Percentiles rank a stretch among this genome's conserved stretches.
Conservation (phyloP, 805 yeast species). For the Starmerella lactis-condensi region DNA sequence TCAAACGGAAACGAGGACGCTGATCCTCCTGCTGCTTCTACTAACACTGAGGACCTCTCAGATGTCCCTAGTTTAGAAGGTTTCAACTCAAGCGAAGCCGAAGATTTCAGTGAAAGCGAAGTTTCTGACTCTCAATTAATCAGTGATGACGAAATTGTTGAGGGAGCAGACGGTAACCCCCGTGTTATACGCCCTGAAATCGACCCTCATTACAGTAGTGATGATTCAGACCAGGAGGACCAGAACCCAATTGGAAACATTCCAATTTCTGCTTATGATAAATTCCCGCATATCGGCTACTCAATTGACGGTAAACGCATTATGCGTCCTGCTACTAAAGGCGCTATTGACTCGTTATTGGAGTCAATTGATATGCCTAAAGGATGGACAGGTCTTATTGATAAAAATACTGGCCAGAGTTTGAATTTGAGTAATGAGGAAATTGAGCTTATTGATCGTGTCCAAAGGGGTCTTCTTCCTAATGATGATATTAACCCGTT, state of each 20-base stretch:
- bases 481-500: constrained; percentile 70
- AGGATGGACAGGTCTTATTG: constrained; percentile 96
- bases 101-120: constrained; percentile 3
- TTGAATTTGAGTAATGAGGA: constrained; percentile 76
- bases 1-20: background rate
- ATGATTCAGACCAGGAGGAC: constrained; percentile 71
- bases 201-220: constrained; percentile 85
- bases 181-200: constrained; percentile 73
- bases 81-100: constrained; percentile 2
- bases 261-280: constrained; percentile 85
- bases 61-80: background rate
- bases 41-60: background rate
- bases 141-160: constrained; percentile 7
- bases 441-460: constrained; percentile 66
- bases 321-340: constrained; percentile 96
- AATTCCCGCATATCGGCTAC: constrained; percentile 93
- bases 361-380: constrained; percentile 88
- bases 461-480: constrained; percentile 70
- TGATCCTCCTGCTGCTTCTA: background rate
- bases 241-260: constrained; percentile 82
- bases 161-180: constrained; percentile 53
- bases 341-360: constrained; percentile 76
- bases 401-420: constrained; percentile 69
- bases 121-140: constrained; percentile 9
- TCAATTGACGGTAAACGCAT: constrained; percentile 93